Base-by-base conservation (phyloP, 1,139 yeast species). In the Kurtzmaniella quercitrusa region DNA sequence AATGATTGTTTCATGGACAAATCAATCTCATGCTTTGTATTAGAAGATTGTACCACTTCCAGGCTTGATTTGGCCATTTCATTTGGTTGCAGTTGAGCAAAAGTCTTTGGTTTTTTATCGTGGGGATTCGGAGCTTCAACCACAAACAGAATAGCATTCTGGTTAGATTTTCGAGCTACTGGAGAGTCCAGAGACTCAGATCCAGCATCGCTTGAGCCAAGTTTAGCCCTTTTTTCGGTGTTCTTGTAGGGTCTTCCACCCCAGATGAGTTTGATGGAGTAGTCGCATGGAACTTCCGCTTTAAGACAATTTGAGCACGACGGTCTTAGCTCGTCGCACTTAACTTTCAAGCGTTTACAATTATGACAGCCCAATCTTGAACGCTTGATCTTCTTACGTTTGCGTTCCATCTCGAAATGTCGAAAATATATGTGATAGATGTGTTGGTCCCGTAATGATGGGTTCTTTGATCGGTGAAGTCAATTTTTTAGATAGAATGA, bases 271-370 rank as follows among this genome's bases (percentile, higher is more conserved):
- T 74, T 78, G 20, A 84, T 54, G 3, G 84, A 68, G 53, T 86
- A 86, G 53, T 84, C 91, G 60, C 95, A 86, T 1, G 57, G 49
- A 9, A 63, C 52, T 2, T 64, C 60, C 2, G 74, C 63, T 45
- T 76, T 78, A 3, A 59, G 41, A 55, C 95, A 88, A 48, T 78
- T 71, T 1, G 76, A 60, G 53, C 95, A 87, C 0, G 57, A 47
- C 0, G 95, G 95, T 49, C 80, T 78, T 21, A 44, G 53, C 51
- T 88, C 95, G 53, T 84, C 85, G 56, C 95, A 88, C 55, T 85
- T 84, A 40, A 83, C 77, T 58, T 86, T 86, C 43, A 80, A 66
- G 45, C 74, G 66, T 52, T 86, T 82, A 58, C 95, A 87, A 38
- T 74, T 67, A 49, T 80, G 85, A 54, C 95, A 88, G 0, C 88